Evolutionary conservation across 345 rosid genomes (phyloP).

Genomic region (Nephelium lappaceum): DNA sequence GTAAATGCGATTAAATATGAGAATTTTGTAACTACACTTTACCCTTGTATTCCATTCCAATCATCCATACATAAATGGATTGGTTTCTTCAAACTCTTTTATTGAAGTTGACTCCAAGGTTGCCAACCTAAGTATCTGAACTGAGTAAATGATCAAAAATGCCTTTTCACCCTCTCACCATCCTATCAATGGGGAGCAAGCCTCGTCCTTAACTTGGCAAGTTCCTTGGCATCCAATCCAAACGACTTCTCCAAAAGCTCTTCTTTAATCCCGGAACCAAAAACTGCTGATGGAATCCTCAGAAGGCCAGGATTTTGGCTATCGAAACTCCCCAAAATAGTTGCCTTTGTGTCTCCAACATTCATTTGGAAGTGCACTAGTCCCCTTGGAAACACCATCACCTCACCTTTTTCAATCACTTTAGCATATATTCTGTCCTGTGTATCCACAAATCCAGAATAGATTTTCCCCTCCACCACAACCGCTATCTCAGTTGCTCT

Average conservation of each 20-base stretch:
- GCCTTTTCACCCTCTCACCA: no score
- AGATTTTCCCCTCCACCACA: conserved; percentile 60
- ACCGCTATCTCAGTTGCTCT: conserved; percentile 72
- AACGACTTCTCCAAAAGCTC: conserved; percentile 76
- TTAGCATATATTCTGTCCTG: conserved; percentile 59
- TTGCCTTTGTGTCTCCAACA: conserved; percentile 62
- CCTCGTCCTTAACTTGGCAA: conserved; percentile 58
- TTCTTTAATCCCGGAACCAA: conserved; percentile 69
- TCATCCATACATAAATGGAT: background rate
- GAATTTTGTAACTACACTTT: background rate
- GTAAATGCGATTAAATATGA: background rate
- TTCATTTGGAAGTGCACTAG: conserved; percentile 87
- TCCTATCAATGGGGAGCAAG: conserved; percentile 35
- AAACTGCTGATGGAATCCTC: conserved; percentile 67
- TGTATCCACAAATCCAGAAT: conserved; percentile 80
- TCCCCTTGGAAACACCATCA: conserved; percentile 88
- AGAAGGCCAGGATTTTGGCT: conserved; percentile 75
- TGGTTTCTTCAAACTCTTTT: background rate
- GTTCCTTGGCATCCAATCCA: conserved; percentile 63
- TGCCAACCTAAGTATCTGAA: background rate
- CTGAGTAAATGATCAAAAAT: background rate
- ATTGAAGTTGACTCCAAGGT: background rate
- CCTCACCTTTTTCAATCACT: conserved; percentile 77
- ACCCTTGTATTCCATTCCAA: background rate
- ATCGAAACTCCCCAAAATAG: conserved; percentile 66